A percentile compares a stretch with the other conserved stretches of the same genome.
phyloP scores from a whole-genome alignment of 768 basidiomycete species.

The Phanerochaete carnosa region DNA sequence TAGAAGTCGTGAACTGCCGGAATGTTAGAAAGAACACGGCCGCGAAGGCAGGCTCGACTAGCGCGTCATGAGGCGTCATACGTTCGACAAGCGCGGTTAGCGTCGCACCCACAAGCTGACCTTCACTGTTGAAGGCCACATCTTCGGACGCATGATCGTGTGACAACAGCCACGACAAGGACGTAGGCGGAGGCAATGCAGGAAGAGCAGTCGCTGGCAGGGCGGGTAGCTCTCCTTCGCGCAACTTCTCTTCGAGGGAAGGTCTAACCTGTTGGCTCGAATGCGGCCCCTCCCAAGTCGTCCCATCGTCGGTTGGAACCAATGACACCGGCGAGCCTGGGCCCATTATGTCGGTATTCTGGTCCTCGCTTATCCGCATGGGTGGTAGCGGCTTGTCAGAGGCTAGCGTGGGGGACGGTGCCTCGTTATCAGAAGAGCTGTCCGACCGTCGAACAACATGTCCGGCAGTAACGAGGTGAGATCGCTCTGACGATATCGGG shows the following conservation, averaged over 20 bases:
- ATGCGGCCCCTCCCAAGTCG: slow-evolving; percentile 55
- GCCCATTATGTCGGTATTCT: slow-evolving; percentile 26
- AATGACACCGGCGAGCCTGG: slow-evolving; percentile 26
- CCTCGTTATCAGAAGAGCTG: background rate
- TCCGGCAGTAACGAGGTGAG: background rate
- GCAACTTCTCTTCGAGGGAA: slow-evolving; percentile 50
- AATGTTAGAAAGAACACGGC: slow-evolving; percentile 95
- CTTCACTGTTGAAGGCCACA: slow-evolving; percentile 87
- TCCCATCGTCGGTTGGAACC: slow-evolving; percentile 47
- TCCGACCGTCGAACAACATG: background rate
- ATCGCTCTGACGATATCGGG: background rate
- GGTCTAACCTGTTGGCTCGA: slow-evolving; percentile 23
- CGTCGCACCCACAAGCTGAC: slow-evolving; percentile 87
- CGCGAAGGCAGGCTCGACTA: slow-evolving; percentile 84
- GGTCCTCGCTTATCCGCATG: slow-evolving; percentile 22
- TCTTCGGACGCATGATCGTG: slow-evolving; percentile 83
- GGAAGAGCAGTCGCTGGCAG: slow-evolving; percentile 38
- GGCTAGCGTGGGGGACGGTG: background rate
- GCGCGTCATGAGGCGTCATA: slow-evolving; percentile 92
- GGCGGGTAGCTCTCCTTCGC: slow-evolving; percentile 48
- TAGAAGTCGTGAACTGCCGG: slow-evolving; percentile 81
- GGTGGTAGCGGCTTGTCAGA: slow-evolving; percentile 36
- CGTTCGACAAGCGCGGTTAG: slow-evolving; percentile 90
- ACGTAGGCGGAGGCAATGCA: slow-evolving; percentile 30
- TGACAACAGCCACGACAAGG: slow-evolving; percentile 53